Evolutionary conservation across 164 flowering plant species (phyloP).

Genomic region (Magnolia sinica): DNA sequence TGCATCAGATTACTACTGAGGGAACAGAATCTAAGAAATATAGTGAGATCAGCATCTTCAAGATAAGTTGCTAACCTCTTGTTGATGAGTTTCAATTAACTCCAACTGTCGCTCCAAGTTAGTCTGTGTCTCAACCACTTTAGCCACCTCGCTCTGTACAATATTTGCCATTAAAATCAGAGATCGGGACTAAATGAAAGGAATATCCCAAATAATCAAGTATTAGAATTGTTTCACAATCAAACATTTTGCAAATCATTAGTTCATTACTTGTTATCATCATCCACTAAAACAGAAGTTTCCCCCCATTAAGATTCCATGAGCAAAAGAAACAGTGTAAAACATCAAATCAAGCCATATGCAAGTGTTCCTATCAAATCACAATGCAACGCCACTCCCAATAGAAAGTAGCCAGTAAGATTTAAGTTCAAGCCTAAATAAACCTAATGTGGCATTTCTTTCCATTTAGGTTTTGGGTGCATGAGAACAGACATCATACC

Average conservation of each 20-base stretch:
- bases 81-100: conserved; percentile 94
- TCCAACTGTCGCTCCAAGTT: conserved; percentile 80
- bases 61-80: conserved; percentile 51
- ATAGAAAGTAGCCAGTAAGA: too few species aligned
- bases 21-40: background rate
- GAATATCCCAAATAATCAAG: background rate
- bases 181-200: background rate
- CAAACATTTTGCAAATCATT: too few species aligned
- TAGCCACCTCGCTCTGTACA: conserved; percentile 82
- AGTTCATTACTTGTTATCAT: too few species aligned
- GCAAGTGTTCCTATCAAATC: background rate
- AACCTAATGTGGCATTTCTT: too few species aligned
- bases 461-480: too few species aligned
- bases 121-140: conserved; percentile 88
- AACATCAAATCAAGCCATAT: background rate
- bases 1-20: background rate
- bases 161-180: background rate
- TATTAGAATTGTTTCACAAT: too few species aligned
- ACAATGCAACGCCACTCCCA: too few species aligned
- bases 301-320: too few species aligned
- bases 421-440: too few species aligned
- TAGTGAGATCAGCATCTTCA: background rate
- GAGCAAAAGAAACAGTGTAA: background rate
- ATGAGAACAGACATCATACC: too few species aligned
- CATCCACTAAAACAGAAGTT: too few species aligned